Evolutionary conservation across 306 rosid species (phyloP).

Genomic region (Castanea crenata): DNA sequence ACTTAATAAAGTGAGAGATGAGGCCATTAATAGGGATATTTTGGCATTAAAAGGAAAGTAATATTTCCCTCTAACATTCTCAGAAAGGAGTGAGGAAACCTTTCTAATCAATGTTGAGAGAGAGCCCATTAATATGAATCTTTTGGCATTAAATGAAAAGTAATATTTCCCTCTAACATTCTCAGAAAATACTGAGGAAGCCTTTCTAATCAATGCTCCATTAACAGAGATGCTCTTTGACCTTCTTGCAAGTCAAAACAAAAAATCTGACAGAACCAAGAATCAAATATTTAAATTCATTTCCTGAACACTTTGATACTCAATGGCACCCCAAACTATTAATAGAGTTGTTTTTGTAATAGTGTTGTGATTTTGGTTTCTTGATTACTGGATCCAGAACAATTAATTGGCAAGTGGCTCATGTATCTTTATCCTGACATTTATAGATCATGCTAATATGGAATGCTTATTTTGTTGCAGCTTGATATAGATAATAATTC

Average conservation of each 20-base stretch:
- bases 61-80: neutral
- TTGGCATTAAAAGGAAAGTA: neutral
- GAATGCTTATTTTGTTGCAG: conserved; percentile 48
- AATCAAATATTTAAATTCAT: neutral
- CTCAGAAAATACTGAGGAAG: neutral
- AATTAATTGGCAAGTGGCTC: neutral
- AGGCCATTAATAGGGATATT: neutral
- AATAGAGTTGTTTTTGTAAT: neutral
- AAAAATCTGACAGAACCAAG: neutral
- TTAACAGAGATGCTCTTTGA: neutral
- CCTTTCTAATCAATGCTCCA: neutral
- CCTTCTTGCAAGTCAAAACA: neutral
- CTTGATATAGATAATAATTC: conserved; percentile 78
- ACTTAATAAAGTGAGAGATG: neutral
- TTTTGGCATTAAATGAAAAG: neutral
- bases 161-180: neutral
- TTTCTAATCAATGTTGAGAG: neutral
- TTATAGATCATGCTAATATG: conserved; percentile 18
- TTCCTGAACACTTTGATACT: neutral
- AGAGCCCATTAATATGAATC: neutral
- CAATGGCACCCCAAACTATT: neutral
- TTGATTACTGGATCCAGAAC: neutral
- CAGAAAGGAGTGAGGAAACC: neutral
- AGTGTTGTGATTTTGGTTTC: neutral
- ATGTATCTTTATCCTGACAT: neutral